A percentile compares a stretch with the other conserved stretches of the same genome.
Conservation (phyloP, 192 early-diverging fungal genomes). For the Mortierella alpina region DNA sequence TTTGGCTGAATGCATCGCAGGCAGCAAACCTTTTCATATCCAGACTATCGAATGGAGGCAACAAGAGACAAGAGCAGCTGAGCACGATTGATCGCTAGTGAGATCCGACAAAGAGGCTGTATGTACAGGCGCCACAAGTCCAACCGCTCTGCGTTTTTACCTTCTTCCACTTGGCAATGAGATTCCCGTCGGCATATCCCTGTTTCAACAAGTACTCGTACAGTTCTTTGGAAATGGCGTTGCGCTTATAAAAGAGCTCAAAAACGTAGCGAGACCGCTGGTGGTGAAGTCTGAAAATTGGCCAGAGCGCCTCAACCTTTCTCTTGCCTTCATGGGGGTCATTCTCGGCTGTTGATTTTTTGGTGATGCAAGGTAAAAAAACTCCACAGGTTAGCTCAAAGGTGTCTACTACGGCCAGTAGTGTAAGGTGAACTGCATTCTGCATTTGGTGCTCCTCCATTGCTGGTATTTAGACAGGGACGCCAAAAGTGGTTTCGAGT, state of each 20-base stretch:
- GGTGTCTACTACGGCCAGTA: background rate
- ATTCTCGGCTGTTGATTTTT: conserved; percentile 81
- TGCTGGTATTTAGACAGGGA: no score
- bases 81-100: background rate
- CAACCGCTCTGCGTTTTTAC: conserved; percentile 44
- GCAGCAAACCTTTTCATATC: conserved; percentile 98
- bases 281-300: conserved; percentile 96
- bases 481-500: background rate
- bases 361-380: conserved; percentile 1
- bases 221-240: conserved; percentile 91
- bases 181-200: conserved; percentile 87
- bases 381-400: conserved; percentile 7
- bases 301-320: conserved; percentile 92
- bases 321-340: conserved; percentile 94
- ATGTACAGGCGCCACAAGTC: no score
- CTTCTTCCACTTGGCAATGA: conserved; percentile 99
- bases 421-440: background rate
- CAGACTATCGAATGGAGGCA: conserved; percentile 64
- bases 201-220: conserved; percentile 95
- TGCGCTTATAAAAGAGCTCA: conserved; percentile 95
- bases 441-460: no score
- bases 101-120: background rate
- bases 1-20: conserved; percentile 95
- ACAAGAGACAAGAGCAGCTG: background rate
- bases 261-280: conserved; percentile 97